Evolutionary conservation across 345 rosid species (phyloP).

Genomic region (Gossypium thurberi): DNA sequence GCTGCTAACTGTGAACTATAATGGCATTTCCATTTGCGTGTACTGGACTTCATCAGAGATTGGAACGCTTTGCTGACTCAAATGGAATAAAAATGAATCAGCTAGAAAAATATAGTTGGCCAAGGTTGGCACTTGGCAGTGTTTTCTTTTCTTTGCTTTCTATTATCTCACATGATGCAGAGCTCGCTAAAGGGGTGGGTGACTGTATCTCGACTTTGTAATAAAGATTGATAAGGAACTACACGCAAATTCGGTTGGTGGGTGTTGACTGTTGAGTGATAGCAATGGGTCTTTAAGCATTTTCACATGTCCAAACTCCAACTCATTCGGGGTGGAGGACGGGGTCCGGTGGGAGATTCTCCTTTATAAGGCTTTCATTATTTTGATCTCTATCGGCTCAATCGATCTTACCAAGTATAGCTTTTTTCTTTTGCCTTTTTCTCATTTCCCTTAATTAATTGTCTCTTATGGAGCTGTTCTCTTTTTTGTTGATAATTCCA

Average conservation of each 20-base stretch:
- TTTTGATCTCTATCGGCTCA: not conserved
- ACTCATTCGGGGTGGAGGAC: no score
- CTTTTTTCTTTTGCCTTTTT: not conserved
- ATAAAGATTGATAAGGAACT: conserved; percentile 18
- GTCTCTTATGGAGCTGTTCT: conserved; percentile 32
- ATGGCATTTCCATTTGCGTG: no score
- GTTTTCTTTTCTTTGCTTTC: no score
- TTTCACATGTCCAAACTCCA: conserved; percentile 22
- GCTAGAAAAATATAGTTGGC: no score
- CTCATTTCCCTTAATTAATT: not conserved
- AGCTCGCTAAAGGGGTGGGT: not conserved
- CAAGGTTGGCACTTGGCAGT: no score
- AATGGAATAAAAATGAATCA: no score
- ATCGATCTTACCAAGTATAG: conserved; percentile 1
- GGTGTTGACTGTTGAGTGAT: conserved; percentile 44
- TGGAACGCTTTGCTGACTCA: no score
- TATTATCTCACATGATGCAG: no score
- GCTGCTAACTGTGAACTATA: no score
- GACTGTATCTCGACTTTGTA: not conserved
- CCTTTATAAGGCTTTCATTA: conserved; percentile 11
- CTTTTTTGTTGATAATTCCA: conserved; percentile 27
- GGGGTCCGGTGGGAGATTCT: no score
- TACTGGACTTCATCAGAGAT: no score
- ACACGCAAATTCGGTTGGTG: conserved; percentile 21
- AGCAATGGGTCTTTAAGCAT: conserved; percentile 14